Base-by-base conservation (phyloP, 805 yeast genomes). In the Spathaspora hagerdaliae region DNA sequence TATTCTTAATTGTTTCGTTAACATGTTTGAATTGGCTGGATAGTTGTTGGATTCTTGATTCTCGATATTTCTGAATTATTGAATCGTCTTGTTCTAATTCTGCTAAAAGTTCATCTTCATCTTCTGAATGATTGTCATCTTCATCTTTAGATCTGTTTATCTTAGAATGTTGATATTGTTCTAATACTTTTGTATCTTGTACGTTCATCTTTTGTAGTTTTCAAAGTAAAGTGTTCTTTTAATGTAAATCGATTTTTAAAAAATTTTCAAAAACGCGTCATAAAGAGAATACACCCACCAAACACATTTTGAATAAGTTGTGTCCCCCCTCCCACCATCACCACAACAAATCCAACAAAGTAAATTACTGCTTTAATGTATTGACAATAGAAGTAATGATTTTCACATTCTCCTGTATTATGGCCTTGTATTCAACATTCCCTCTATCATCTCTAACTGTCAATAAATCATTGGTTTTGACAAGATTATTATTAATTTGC, bases 41-140 rank as follows among this genome's bases (percentile, higher is more conserved):
- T 31, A 85, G 63, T 52, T 85, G 81, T 45, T 81, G 76, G 42
- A 85, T 65, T 31, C 95, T 67, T 51, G 72, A 71, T 54, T 83
- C 92, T 60, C 94, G 69, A 55, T 82, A 84, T 15, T 64, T 69
- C 2, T 69, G 59, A 31, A 77, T 54, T n/a, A 59, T 53, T 6
- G 54, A 58, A 38, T 78, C 82, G 15, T 69, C 72, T 32, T 75
- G 78, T 31, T 45, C 44, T 35, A 82, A 75, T 26, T 69, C 62
- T 39, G 78, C 84, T 34, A 80, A 59, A 31, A 78, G 71, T 31
- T 73, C 78, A 26, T 79, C 63, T 26, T 58, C 64, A 43, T 55
- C 60, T 8, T 56, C 52, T 1, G 58, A 56, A 15, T 71, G 45
- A 11, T 67, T 76, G 46, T 70, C 75, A 7, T 75, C 64, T 31